phyloP scores from a whole-genome alignment of 2,329 filamentous ascomycete genomes.

The Penicillium sp. region DNA sequence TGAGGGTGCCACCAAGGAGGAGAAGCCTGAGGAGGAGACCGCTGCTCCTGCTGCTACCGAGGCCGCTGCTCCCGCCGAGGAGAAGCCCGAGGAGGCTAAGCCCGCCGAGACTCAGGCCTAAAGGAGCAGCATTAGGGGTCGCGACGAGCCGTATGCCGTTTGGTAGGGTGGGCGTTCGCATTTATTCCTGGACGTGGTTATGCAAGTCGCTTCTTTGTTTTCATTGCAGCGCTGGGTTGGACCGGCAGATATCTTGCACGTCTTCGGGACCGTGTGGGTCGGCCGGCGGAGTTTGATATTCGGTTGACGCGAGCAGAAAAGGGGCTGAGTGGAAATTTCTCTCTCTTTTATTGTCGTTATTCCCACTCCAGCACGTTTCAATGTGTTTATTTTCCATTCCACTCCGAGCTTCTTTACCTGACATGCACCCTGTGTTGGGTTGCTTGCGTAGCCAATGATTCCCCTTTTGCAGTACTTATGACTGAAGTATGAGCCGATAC shows the following conservation, averaged over 20 bases:
- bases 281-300: conserved; percentile 46
- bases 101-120: conserved; percentile 37
- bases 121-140: conserved; percentile 11
- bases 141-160: conserved; percentile 27
- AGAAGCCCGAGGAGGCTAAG: conserved; percentile 41
- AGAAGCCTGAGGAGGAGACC: conserved; percentile 51
- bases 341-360: conserved; percentile 43
- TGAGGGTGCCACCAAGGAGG: conserved; percentile 61
- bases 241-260: conserved; percentile 36
- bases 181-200: conserved; percentile 35
- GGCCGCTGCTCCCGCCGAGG: conserved; percentile 43
- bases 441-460: conserved; percentile 14
- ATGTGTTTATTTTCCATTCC: conserved; percentile 35
- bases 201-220: conserved; percentile 36
- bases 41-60: conserved; percentile 15
- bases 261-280: conserved; percentile 37
- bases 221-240: conserved; percentile 35
- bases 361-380: conserved; percentile 42
- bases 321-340: conserved; percentile 41
- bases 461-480: conserved; percentile 1
- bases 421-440: conserved; percentile 7
- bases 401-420: conserved; percentile 4
- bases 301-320: conserved; percentile 39
- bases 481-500: neutral
- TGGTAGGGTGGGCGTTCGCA: conserved; percentile 33